These are phyloP conservation scores for Trypanosoma cruzi DNA, from an alignment of 208 protist genomes.

Conservation along the genomic window DNA sequence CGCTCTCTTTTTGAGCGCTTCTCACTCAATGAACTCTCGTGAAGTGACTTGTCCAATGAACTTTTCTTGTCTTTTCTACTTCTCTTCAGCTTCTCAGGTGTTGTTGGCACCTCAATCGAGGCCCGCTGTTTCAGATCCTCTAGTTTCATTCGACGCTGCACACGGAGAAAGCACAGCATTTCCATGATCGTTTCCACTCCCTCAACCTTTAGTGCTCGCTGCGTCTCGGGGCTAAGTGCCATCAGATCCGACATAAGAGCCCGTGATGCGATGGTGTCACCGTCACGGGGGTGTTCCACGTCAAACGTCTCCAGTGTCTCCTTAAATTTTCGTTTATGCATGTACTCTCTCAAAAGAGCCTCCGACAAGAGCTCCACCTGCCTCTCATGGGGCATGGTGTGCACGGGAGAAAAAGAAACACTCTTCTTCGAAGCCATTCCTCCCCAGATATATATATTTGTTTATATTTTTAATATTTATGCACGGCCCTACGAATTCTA, in stretches of 20 bases:
- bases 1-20: background rate
- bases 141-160: constrained; percentile 57
- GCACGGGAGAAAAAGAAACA: constrained; percentile 53
- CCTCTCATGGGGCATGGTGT: constrained; percentile 68
- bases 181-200: constrained; percentile 93
- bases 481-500: background rate
- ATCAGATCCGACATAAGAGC: constrained; percentile 91
- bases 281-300: constrained; percentile 78
- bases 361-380: constrained; percentile 87
- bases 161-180: constrained; percentile 83
- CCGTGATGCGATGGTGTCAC: constrained; percentile 82
- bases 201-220: constrained; percentile 61
- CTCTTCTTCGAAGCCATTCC: constrained; percentile 69
- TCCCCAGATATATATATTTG: constrained; percentile 10
- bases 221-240: constrained; percentile 48
- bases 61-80: constrained; percentile 18
- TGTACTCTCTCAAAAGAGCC: constrained; percentile 91
- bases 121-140: constrained; percentile 48
- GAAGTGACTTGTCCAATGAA: constrained; percentile 1
- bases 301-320: constrained; percentile 88
- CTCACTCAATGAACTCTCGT: constrained; percentile 8
- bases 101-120: constrained; percentile 38
- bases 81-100: constrained; percentile 50
- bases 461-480: no score
- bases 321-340: constrained; percentile 86